Conservation (phyloP, 2,329 filamentous ascomycete genomes). For the Ophiostoma triangulosporum region DNA sequence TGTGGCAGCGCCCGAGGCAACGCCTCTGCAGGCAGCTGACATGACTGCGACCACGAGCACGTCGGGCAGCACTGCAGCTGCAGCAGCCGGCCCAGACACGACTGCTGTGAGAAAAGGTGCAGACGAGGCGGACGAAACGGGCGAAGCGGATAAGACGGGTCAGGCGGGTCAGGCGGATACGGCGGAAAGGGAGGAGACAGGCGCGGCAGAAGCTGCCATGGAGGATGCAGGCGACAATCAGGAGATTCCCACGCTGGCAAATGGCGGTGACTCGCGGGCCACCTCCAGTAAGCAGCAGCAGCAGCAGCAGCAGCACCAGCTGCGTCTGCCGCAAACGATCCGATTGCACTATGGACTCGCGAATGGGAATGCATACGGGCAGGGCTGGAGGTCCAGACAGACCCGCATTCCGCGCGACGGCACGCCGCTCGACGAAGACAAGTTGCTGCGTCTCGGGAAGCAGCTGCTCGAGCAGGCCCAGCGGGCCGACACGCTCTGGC, state of each 20-base stretch:
- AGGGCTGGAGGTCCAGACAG: conserved; percentile 48
- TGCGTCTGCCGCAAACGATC: conserved; percentile 71
- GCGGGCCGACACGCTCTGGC: conserved; percentile 70
- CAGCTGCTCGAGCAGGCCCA: conserved; percentile 65
- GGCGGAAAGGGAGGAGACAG: neutral
- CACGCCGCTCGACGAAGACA: conserved; percentile 50
- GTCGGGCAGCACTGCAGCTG: no score
- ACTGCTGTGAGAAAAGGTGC: no score
- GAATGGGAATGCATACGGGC: conserved; percentile 41
- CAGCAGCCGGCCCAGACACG: no score
- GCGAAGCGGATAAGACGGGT: no score
- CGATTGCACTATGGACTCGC: conserved; percentile 71
- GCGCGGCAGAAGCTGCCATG: neutral
- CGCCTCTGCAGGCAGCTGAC: no score
- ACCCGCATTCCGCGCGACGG: conserved; percentile 65
- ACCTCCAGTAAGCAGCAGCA: conserved; percentile 35
- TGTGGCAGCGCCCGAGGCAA: no score
- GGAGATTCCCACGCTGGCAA: neutral
- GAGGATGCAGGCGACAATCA: neutral
- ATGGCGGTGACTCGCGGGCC: neutral
- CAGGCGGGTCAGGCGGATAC: neutral
- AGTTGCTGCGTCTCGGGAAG: conserved; percentile 63
- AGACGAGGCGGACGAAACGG: no score
- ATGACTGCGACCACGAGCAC: no score
- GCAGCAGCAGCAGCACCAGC: conserved; percentile 70